Conservation (phyloP, 169 alveolate genomes). For the Babesia bigemina region DNA sequence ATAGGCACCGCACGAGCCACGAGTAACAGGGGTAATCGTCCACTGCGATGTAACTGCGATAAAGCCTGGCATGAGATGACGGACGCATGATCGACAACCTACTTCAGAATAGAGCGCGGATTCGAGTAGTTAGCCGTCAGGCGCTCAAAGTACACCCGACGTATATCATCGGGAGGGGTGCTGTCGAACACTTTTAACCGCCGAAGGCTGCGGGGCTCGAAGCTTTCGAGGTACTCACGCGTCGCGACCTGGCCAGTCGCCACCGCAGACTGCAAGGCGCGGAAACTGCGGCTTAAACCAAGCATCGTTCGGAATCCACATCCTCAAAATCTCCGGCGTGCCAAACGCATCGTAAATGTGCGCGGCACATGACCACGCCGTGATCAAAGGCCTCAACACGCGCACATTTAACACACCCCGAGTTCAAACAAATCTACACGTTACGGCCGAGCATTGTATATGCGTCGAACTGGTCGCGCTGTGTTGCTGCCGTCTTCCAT, state of each 20-base stretch:
- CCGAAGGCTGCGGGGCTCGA: slow-evolving; percentile 67
- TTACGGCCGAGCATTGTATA: too few relatives aligned
- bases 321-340: neutral
- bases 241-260: slow-evolving; percentile 69
- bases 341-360: neutral
- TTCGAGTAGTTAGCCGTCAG: slow-evolving; percentile 76
- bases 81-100: neutral
- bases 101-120: slow-evolving; percentile 80
- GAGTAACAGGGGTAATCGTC: slow-evolving; percentile 83
- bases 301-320: slow-evolving; percentile 31
- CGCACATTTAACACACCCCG: neutral
- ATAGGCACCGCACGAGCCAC: slow-evolving; percentile 85
- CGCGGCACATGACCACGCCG: neutral
- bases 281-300: slow-evolving; percentile 29
- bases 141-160: slow-evolving; percentile 71
- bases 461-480: too few relatives aligned
- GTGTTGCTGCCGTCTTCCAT: too few relatives aligned
- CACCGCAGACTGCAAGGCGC: slow-evolving; percentile 60
- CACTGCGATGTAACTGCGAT: slow-evolving; percentile 76
- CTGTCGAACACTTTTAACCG: slow-evolving; percentile 72
- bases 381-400: neutral
- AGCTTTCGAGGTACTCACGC: slow-evolving; percentile 69
- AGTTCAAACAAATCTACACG: too few relatives aligned
- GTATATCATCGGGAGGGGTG: slow-evolving; percentile 78
- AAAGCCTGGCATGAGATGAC: slow-evolving; percentile 64